Percentiles rank a stretch among this genome's conserved stretches.
These are phyloP conservation scores for Saccharomyces uvarum DNA, from an alignment of 1,139 yeast genomes.

Conservation along the genomic window DNA sequence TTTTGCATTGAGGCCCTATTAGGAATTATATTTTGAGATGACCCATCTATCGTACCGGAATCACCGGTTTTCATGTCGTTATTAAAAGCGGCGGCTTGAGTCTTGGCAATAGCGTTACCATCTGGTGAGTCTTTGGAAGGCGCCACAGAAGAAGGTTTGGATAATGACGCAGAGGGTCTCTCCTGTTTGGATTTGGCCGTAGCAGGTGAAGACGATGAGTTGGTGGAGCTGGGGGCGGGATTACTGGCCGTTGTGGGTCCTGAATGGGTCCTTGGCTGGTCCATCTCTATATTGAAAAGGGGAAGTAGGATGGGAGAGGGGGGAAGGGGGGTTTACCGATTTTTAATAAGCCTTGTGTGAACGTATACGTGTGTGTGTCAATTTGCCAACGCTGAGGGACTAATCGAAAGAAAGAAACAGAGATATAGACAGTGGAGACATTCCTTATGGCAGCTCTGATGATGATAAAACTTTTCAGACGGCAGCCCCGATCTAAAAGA, in stretches of 20 bases:
- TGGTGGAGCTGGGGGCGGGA: slow-evolving; percentile 2
- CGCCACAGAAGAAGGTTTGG: not conserved
- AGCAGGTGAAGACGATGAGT: slow-evolving; percentile 8
- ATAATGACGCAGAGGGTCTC: not conserved
- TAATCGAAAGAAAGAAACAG: not conserved
- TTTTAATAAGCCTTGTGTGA: not conserved
- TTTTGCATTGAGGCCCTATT: not conserved
- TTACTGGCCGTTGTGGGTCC: slow-evolving; percentile 9
- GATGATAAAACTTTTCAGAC: slow-evolving; percentile 1
- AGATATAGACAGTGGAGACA: not conserved
- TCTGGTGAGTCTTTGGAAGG: not conserved
- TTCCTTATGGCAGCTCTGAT: not conserved
- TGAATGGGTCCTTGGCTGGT: slow-evolving; percentile 16
- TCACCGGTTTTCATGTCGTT: not conserved
- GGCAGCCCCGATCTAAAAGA: slow-evolving; percentile 1
- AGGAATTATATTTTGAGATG: not conserved
- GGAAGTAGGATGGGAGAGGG: not conserved
- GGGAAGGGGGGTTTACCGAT: not conserved
- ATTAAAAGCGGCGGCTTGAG: not conserved
- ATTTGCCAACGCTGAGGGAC: not conserved
- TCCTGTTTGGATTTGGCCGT: not conserved
- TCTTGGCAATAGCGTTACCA: not conserved
- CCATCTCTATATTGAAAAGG: slow-evolving; percentile 7
- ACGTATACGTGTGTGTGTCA: not conserved
- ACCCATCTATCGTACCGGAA: not conserved